Evolutionary conservation across 2,329 filamentous ascomycete species (phyloP), one percentile per base, ranked within the genome.

Genomic region (Colletotrichum godetiae): DNA sequence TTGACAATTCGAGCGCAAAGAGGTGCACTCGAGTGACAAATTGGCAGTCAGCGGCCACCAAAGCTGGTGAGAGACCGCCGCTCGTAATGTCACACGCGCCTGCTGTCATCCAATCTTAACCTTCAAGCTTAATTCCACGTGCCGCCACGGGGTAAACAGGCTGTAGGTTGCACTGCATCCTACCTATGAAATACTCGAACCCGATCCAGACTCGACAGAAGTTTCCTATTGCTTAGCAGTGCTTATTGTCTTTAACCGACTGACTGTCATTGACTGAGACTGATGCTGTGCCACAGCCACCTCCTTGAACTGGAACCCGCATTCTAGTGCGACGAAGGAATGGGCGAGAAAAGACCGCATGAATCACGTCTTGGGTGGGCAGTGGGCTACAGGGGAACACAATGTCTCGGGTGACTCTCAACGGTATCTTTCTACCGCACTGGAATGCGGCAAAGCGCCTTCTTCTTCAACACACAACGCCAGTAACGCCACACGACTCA

Each of bases 71-170:
- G 59, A 62, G 33, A 33, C 37, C 27, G 59, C 66, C 33, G 42
- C 58, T 63, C 69, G 59, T 12, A 70, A 70, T 70, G 61, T 66
- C 67, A 37, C 67, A 73, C 60, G 60, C 67, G 71, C 67, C 31
- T 58, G 56, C 55, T 62, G 61, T 73, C 71, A 61, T 71, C 71
- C 67, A 73, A 71, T 73, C 71, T 71, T 66, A 71, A 37, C 35
- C 60, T 49, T 71, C 71, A 65, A 71, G 71, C 71, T 73, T 73
- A 73, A 57, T 71, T 71, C 67, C 67, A 71, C 71, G 67, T 71
- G 60, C 22, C 6, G 31, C 3, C 29, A 52, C 49, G 15, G 29
- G 4, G 60, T 22, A 22, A 53, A 35, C 46, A 31, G 29, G 46
- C 7, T 19, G 24, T 22, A 13, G 13, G 29, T 52, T 52, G 42